phyloP scores from a whole-genome alignment of 768 basidiomycete species.

The Pulveroboletus sp. region DNA sequence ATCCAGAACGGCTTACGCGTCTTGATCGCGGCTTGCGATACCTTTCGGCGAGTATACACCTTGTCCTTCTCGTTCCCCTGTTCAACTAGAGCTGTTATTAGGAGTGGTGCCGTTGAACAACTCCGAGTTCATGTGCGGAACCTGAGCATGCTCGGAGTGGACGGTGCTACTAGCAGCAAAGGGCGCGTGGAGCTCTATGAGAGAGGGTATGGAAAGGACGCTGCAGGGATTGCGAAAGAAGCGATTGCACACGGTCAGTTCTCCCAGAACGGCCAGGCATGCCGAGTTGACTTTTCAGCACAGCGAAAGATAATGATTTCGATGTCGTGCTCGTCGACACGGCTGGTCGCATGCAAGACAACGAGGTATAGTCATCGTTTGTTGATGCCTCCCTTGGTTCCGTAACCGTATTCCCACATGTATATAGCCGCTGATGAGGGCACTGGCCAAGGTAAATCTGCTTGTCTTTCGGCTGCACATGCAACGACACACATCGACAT shows the following conservation, averaged over 20 bases:
- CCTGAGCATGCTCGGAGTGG: conserved; percentile 74
- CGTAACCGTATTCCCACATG: conserved; percentile 3
- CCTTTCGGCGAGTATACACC: conserved; percentile 63
- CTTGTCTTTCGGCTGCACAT: background rate
- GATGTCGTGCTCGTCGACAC: conserved; percentile 98
- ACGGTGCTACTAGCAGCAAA: conserved; percentile 63
- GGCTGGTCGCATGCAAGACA: conserved; percentile 98
- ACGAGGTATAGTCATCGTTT: conserved; percentile 58
- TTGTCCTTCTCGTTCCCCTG: background rate
- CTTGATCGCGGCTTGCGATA: conserved; percentile 97
- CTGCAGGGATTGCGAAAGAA: conserved; percentile 96
- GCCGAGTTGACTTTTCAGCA: conserved; percentile 4
- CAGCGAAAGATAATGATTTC: conserved; percentile 85
- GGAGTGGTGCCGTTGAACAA: conserved; percentile 97
- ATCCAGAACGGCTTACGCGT: conserved; percentile 92
- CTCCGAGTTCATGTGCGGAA: conserved; percentile 95
- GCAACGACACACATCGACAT: conserved; percentile 1
- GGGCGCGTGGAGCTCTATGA: conserved; percentile 90
- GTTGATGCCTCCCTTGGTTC: background rate
- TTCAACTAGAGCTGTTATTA: conserved; percentile 24
- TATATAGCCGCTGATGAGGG: conserved; percentile 87
- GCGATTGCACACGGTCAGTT: conserved; percentile 81
- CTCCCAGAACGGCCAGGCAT: background rate
- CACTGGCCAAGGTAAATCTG: conserved; percentile 78
- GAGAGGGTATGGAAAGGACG: conserved; percentile 96